Evolutionary conservation across 2,329 filamentous ascomycete species (phyloP).

Genomic region (Colletotrichum endophyticum): DNA sequence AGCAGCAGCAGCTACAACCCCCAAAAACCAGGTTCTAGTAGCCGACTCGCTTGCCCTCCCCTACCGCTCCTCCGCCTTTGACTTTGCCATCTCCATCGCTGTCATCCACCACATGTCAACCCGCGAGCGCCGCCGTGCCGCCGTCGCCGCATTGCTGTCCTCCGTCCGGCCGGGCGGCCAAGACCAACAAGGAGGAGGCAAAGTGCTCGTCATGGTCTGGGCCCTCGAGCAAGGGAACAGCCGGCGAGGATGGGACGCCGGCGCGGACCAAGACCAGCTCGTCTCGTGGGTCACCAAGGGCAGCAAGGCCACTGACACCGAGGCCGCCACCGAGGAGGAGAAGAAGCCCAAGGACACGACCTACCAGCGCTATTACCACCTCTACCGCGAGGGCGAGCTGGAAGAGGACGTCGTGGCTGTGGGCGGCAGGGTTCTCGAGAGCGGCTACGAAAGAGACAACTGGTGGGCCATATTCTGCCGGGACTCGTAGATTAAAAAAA

Average conservation of each 20-base stretch:
- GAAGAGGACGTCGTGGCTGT: conserved; percentile 78
- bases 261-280: conserved; percentile 86
- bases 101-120: conserved; percentile 95
- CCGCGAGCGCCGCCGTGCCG: conserved; percentile 71
- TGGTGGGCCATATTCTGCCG: conserved; percentile 82
- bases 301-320: conserved; percentile 22
- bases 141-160: conserved; percentile 73
- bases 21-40: conserved; percentile 64
- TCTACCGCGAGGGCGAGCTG: conserved; percentile 86
- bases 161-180: conserved; percentile 61
- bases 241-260: conserved; percentile 86
- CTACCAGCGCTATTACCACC: conserved; percentile 92
- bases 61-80: conserved; percentile 64
- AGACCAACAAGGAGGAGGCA: conserved; percentile 47
- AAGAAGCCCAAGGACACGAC: conserved; percentile 40
- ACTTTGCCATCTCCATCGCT: conserved; percentile 94
- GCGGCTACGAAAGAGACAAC: conserved; percentile 96
- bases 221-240: conserved; percentile 90
- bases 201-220: conserved; percentile 89
- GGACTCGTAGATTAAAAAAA: conserved; percentile 7
- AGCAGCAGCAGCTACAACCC: no score
- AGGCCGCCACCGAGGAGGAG: not conserved
- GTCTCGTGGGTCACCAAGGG: conserved; percentile 87
- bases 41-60: conserved; percentile 87
- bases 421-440: conserved; percentile 76